Conservation (phyloP, 345 rosid species). For the Camelina neglecta region DNA sequence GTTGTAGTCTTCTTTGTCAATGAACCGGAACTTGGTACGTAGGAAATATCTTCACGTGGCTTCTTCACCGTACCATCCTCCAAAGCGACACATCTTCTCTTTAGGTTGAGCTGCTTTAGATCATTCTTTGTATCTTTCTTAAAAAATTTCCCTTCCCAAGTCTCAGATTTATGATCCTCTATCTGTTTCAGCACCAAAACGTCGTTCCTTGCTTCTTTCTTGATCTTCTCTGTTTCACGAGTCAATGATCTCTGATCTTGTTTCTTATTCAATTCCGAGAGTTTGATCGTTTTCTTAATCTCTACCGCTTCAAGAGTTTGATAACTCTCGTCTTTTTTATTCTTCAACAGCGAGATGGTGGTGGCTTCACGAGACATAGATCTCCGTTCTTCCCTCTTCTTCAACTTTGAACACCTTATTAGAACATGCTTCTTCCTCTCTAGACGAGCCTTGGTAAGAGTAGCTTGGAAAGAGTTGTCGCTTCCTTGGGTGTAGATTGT, state of each 20-base stretch:
- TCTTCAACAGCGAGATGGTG: not conserved
- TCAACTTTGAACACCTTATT: not conserved
- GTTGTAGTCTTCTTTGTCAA: not conserved
- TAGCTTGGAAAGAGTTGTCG: not conserved
- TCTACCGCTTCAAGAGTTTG: not conserved
- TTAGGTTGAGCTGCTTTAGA: not conserved
- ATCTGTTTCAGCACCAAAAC: not conserved
- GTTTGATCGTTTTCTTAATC: not conserved
- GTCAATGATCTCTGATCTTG: not conserved
- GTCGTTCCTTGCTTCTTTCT: not conserved
- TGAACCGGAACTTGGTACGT: not conserved
- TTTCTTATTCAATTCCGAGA: not conserved
- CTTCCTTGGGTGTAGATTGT: slow-evolving; percentile 9
- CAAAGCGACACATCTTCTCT: not conserved
- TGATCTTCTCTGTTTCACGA: not conserved
- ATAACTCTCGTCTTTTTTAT: not conserved
- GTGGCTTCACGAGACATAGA: not conserved
- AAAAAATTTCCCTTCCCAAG: not conserved
- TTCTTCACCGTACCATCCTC: not conserved
- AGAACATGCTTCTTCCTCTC: not conserved
- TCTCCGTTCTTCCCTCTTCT: not conserved
- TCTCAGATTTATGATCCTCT: not conserved
- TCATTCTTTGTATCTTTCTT: not conserved
- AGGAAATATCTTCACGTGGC: not conserved
- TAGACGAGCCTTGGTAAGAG: not conserved